Conservation (phyloP, 108 stramenopile species). For the Seminavis robusta region DNA sequence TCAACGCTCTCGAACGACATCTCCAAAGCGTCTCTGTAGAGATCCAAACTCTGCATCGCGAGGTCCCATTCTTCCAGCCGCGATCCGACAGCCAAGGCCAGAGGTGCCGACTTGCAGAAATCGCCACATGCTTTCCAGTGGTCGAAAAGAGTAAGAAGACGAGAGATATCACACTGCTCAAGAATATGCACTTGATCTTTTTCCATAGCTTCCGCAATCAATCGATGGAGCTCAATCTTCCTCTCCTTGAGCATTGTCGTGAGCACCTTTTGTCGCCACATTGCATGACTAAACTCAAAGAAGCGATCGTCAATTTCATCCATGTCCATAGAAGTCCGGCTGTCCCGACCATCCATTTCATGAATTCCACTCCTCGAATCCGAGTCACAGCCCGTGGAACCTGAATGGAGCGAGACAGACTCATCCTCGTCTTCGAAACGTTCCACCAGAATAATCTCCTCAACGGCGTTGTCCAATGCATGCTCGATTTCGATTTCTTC, state of each 20-base stretch:
- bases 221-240: slow-evolving; percentile 47
- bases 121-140: slow-evolving; percentile 56
- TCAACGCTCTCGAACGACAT: slow-evolving; percentile 19
- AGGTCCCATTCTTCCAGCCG: slow-evolving; percentile 20
- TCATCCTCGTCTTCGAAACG: slow-evolving; percentile 30
- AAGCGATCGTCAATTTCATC: slow-evolving; percentile 5
- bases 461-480: slow-evolving; percentile 43
- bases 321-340: neutral
- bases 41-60: slow-evolving; percentile 6
- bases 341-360: neutral
- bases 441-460: slow-evolving; percentile 62
- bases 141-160: slow-evolving; percentile 36
- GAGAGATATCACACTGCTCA: slow-evolving; percentile 21
- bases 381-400: neutral
- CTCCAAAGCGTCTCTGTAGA: slow-evolving; percentile 22
- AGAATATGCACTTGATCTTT: slow-evolving; percentile 15
- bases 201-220: slow-evolving; percentile 52
- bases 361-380: neutral
- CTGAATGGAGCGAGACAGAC: neutral
- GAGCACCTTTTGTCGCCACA: slow-evolving; percentile 57
- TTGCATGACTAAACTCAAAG: slow-evolving; percentile 53
- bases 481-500: slow-evolving; percentile 16
- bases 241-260: slow-evolving; percentile 49
- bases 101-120: slow-evolving; percentile 36
- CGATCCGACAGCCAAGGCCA: slow-evolving; percentile 43